phyloP scores from a whole-genome alignment of 1,284 basidiomycete genomes.

The Laetiporus sulphureus region DNA sequence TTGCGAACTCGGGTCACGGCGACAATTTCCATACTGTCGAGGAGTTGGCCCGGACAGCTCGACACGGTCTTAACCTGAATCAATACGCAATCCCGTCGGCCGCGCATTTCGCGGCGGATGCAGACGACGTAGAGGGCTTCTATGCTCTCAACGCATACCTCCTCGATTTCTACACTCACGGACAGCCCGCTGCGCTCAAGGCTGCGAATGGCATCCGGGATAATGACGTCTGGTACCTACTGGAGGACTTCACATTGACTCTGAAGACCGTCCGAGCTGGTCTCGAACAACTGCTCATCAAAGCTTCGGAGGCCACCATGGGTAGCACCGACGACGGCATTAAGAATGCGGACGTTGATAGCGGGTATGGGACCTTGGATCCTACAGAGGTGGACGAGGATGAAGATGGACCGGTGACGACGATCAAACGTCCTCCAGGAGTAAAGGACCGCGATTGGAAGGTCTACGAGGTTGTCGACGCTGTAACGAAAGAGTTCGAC shows the following conservation, averaged over 20 bases:
- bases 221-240: slow-evolving; percentile 56
- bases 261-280: slow-evolving; percentile 37
- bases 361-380: slow-evolving; percentile 29
- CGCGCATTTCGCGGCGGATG: slow-evolving; percentile 28
- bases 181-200: slow-evolving; percentile 42
- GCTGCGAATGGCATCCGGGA: slow-evolving; percentile 48
- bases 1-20: slow-evolving; percentile 55
- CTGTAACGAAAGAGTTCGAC: slow-evolving; percentile 38
- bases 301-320: slow-evolving; percentile 20
- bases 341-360: slow-evolving; percentile 21
- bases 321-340: slow-evolving; percentile 17
- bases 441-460: slow-evolving; percentile 46
- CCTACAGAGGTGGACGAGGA: slow-evolving; percentile 25
- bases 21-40: slow-evolving; percentile 43
- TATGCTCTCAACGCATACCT: slow-evolving; percentile 55
- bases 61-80: slow-evolving; percentile 47
- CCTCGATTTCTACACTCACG: slow-evolving; percentile 61
- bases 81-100: slow-evolving; percentile 54
- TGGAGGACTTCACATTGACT: slow-evolving; percentile 50
- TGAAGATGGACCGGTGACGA: slow-evolving; percentile 15
- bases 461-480: slow-evolving; percentile 45
- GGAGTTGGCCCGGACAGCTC: slow-evolving; percentile 45
- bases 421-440: slow-evolving; percentile 28
- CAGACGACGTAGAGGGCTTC: slow-evolving; percentile 18
- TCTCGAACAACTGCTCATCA: slow-evolving; percentile 35